These are phyloP conservation scores for Exophiala dermatitidis DNA, from an alignment of 2,329 filamentous ascomycete species.

Conservation along the genomic window DNA sequence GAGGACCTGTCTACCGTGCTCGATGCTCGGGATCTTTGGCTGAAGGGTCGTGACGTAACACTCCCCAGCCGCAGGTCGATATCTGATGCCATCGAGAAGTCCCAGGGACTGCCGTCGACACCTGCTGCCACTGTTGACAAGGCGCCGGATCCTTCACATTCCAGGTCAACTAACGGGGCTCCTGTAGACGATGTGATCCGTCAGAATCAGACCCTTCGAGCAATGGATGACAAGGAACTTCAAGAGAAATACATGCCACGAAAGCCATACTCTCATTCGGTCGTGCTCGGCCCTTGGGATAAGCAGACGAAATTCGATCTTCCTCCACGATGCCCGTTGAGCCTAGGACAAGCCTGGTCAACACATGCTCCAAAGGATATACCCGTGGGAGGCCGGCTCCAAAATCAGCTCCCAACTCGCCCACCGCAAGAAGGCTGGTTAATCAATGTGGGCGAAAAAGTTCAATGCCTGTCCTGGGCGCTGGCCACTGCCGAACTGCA, in stretches of 20 bases:
- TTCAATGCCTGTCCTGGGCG: conserved; percentile 47
- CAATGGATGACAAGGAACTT: conserved; percentile 4
- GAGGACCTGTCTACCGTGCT: conserved; percentile 45
- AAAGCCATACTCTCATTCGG: conserved; percentile 32
- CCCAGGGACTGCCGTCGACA: not conserved
- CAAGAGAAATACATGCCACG: conserved; percentile 13
- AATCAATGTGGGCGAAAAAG: conserved; percentile 48
- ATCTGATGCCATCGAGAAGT: not conserved
- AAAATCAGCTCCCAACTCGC: not conserved
- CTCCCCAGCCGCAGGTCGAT: conserved; percentile 43
- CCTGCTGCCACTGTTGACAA: not conserved
- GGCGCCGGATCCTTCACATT: not conserved
- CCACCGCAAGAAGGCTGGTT: conserved; percentile 44
- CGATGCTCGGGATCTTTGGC: conserved; percentile 47
- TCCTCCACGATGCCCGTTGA: conserved; percentile 36
- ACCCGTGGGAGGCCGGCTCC: not conserved
- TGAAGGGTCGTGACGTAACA: conserved; percentile 38
- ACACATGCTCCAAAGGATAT: conserved; percentile 13
- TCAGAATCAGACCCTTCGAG: conserved; percentile 1
- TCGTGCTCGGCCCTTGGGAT: conserved; percentile 47
- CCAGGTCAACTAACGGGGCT: not conserved
- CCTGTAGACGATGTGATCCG: not conserved
- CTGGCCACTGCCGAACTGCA: conserved; percentile 43
- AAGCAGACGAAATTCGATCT: conserved; percentile 41
- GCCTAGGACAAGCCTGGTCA: conserved; percentile 43